Conservation (phyloP, 331 rosid species). For the Cydonia oblonga region DNA sequence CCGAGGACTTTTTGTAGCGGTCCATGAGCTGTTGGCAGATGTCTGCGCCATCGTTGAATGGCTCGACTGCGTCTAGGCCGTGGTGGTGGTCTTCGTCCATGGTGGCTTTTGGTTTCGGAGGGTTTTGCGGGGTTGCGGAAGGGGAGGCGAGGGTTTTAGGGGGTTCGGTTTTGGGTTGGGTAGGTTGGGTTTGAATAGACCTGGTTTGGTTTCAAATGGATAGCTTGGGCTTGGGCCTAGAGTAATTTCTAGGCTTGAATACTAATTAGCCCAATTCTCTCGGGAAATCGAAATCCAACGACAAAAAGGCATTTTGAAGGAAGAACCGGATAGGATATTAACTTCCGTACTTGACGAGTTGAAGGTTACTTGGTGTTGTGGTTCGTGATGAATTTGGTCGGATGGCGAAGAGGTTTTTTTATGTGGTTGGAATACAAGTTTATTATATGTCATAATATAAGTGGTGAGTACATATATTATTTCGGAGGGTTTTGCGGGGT, state of each 20-base stretch:
- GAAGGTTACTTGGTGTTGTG: too few species aligned
- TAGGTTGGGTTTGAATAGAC: not conserved
- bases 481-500: too few species aligned
- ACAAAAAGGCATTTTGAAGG: too few species aligned
- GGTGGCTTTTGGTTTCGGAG: not conserved
- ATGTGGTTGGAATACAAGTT: too few species aligned
- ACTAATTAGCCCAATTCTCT: too few species aligned
- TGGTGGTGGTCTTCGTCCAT: constrained; percentile 23
- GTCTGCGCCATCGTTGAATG: constrained; percentile 44
- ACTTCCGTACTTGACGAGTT: too few species aligned
- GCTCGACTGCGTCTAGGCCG: constrained; percentile 12
- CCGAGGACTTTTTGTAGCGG: constrained; percentile 74
- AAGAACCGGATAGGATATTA: too few species aligned
- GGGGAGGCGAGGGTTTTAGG: not conserved
- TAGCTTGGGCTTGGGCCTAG: not conserved
- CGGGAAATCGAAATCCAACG: too few species aligned
- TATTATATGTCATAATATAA: too few species aligned
- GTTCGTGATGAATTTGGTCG: too few species aligned
- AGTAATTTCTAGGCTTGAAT: not conserved
- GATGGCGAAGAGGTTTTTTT: too few species aligned
- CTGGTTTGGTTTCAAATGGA: not conserved
- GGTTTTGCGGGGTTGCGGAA: not conserved
- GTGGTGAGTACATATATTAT: too few species aligned
- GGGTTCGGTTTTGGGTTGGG: not conserved
- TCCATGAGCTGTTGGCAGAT: constrained; percentile 79